Conservation (phyloP, 176 grass and related monocot genomes). For the Eleusine coracana region DNA sequence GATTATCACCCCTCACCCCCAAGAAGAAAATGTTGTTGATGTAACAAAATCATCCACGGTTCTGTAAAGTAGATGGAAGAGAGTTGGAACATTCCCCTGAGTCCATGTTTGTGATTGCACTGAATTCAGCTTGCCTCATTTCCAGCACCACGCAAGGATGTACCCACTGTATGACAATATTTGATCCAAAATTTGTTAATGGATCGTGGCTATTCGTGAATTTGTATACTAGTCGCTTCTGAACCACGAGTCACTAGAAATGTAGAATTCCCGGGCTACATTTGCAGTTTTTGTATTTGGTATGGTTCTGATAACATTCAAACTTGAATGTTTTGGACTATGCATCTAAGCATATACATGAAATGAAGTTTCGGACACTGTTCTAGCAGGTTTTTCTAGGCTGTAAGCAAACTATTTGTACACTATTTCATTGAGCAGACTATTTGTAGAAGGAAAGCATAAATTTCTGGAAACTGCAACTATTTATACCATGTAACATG, state of each 20-base stretch:
- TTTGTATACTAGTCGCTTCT: constrained; percentile 10
- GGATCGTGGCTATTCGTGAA: constrained; percentile 49
- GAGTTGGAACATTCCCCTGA: constrained; percentile 23
- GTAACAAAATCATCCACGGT: constrained; percentile 25
- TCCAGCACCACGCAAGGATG: constrained; percentile 28
- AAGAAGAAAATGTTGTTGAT: neutral
- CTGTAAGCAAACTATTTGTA: neutral
- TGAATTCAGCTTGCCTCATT: constrained; percentile 34
- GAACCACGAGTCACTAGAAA: neutral
- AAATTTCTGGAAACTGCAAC: too few species aligned
- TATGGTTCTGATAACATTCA: neutral
- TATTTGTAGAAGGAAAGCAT: too few species aligned
- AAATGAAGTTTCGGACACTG: neutral
- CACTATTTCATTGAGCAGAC: too few species aligned
- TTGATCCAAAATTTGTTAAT: constrained; percentile 38
- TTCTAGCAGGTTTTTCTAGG: neutral
- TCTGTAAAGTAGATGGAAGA: constrained; percentile 39
- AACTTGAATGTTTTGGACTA: neutral
- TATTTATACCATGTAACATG: too few species aligned
- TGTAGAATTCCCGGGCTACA: neutral
- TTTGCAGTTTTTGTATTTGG: neutral
- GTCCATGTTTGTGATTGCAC: constrained; percentile 29
- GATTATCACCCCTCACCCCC: constrained; percentile 1
- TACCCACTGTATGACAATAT: constrained; percentile 14
- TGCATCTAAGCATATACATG: too few species aligned